Evolutionary conservation across 208 protist genomes (phyloP).

Genomic region (Naegleria gruberi): DNA sequence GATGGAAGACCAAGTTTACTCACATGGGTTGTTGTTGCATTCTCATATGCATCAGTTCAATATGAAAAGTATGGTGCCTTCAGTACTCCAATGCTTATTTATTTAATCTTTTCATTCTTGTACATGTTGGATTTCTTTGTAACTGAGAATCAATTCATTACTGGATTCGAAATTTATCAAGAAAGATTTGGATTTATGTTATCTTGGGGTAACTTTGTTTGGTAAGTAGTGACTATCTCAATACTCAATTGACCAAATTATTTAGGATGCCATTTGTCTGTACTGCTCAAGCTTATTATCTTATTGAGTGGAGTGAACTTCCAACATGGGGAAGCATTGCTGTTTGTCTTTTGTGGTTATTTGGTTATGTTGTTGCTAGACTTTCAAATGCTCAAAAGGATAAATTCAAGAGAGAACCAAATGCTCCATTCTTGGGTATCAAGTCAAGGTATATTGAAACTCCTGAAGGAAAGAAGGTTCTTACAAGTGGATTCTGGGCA

Average conservation of each 20-base stretch:
- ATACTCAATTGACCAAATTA: no score
- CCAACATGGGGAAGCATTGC: not conserved
- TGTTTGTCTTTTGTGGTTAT: not conserved
- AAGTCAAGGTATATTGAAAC: not conserved
- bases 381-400: constrained; percentile 1
- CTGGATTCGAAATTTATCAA: not conserved
- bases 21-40: not conserved
- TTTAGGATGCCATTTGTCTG: not conserved
- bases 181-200: constrained; percentile 13
- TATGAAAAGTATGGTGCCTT: not conserved
- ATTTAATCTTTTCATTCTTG: not conserved
- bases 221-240: not conserved
- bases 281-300: not conserved
- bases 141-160: not conserved
- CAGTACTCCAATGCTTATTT: not conserved
- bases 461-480: not conserved
- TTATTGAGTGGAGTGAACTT: not conserved
- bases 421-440: not conserved
- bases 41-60: not conserved
- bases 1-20: not conserved
- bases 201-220: not conserved
- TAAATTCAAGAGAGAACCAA: constrained; percentile 16
- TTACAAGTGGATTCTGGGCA: not conserved
- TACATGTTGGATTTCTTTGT: constrained; percentile 7
- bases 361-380: not conserved